Conservation (phyloP, 495 filamentous ascomycete species). For the Achaetomiella virescens region DNA sequence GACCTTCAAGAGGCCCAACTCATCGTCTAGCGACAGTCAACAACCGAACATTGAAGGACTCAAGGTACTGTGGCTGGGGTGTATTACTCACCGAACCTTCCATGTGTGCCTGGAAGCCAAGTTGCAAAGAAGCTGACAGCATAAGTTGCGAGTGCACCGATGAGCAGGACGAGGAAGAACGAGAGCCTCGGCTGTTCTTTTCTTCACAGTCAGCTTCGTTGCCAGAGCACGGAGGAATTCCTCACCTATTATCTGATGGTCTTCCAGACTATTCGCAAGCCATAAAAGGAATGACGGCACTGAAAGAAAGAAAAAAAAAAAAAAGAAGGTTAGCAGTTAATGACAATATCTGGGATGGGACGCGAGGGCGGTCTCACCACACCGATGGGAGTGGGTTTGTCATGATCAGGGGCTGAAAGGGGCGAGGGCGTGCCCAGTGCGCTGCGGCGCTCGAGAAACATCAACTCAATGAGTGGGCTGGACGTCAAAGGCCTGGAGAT, state of each 20-base stretch:
- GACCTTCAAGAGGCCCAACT: conserved; percentile 24
- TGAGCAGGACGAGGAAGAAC: conserved; percentile 29
- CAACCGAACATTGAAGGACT: background rate
- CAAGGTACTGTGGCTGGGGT: background rate
- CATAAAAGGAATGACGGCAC: conserved; percentile 43
- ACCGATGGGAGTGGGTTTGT: conserved; percentile 35
- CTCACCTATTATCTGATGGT: conserved; percentile 41
- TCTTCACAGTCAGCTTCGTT: background rate
- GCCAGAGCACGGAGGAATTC: background rate
- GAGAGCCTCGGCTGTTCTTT: conserved; percentile 42
- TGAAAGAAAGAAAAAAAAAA: conserved; percentile 6
- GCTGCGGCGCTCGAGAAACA: background rate
- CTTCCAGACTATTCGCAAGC: conserved; percentile 38
- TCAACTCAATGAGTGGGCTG: background rate
- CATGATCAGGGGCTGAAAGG: conserved; percentile 10
- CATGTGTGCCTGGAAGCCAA: conserved; percentile 43
- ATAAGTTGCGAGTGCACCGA: conserved; percentile 33
- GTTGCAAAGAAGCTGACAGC: conserved; percentile 33
- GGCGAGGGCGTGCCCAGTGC: background rate
- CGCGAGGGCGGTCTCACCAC: conserved; percentile 27
- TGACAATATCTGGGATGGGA: background rate
- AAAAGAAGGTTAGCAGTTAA: background rate
- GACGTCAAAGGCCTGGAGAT: background rate
- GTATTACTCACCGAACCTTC: conserved; percentile 35
- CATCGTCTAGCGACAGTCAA: conserved; percentile 29